These are phyloP conservation scores for Vitis riparia DNA, from an alignment of 164 flowering plant species.

Conservation along the genomic window DNA sequence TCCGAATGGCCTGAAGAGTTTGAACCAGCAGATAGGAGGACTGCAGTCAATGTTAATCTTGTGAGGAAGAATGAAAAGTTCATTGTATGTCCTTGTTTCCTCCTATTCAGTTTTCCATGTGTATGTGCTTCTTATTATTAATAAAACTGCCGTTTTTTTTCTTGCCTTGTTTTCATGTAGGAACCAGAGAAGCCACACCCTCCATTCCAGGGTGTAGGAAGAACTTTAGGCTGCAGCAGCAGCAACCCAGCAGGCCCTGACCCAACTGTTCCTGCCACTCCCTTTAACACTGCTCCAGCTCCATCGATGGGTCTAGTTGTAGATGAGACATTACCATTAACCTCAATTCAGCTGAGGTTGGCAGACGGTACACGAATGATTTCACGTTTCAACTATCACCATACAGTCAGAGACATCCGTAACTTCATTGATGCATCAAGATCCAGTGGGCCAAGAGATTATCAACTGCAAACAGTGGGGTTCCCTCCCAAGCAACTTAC, in stretches of 20 bases:
- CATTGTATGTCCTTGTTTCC: constrained; percentile 32
- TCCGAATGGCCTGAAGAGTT: constrained; percentile 87
- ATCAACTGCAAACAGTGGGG: constrained; percentile 74
- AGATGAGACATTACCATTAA: constrained; percentile 56
- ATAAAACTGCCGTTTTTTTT: not conserved
- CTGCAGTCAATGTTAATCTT: constrained; percentile 62
- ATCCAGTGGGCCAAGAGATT: constrained; percentile 53
- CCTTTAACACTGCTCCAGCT: constrained; percentile 35
- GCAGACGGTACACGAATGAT: constrained; percentile 90
- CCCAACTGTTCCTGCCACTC: constrained; percentile 23
- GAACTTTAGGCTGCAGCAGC: constrained; percentile 73
- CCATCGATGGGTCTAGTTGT: constrained; percentile 61
- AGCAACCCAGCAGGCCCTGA: constrained; percentile 24
- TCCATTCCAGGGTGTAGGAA: constrained; percentile 77
- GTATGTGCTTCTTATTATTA: not conserved
- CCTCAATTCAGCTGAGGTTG: constrained; percentile 82
- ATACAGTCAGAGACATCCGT: constrained; percentile 74
- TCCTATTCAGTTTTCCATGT: not conserved
- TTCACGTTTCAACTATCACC: constrained; percentile 74
- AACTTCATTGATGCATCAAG: constrained; percentile 79
- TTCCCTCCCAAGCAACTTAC: constrained; percentile 86
- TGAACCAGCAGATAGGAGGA: constrained; percentile 57
- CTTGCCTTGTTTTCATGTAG: constrained; percentile 29
- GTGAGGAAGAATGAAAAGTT: constrained; percentile 57
- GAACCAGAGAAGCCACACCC: constrained; percentile 50